Evolutionary conservation across 2,329 filamentous ascomycete species (phyloP).

Genomic region (Aspergillus flavus): DNA sequence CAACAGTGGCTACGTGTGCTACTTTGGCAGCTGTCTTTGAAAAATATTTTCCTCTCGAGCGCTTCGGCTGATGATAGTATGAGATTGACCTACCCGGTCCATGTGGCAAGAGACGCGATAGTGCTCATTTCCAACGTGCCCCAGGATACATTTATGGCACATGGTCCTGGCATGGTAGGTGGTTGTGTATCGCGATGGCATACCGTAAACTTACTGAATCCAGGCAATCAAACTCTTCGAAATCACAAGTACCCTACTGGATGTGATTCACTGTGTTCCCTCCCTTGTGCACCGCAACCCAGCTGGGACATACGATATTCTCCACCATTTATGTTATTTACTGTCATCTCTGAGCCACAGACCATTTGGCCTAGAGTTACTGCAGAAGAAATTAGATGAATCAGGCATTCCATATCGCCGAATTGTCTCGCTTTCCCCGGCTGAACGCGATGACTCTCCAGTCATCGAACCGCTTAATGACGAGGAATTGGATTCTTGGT

Average conservation of each 20-base stretch:
- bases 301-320: not conserved
- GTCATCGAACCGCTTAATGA: not conserved
- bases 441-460: not conserved
- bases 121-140: not conserved
- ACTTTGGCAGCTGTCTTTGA: not conserved
- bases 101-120: not conserved
- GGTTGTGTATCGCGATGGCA: not conserved
- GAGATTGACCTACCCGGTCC: not conserved
- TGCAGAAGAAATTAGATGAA: not conserved
- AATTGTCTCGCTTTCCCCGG: not conserved
- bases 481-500: not conserved
- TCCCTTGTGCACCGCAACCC: not conserved
- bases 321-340: not conserved
- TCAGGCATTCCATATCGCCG: not conserved
- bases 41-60: not conserved
- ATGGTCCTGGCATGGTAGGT: not conserved
- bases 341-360: not conserved
- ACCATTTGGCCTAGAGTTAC: not conserved
- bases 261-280: not conserved
- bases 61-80: not conserved
- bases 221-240: not conserved
- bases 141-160: not conserved
- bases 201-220: not conserved
- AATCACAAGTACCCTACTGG: not conserved
- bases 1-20: not conserved